Evolutionary conservation across 129 eudicot species (phyloP), one percentile per base, ranked within the genome.

Genomic region (Escallonia herrerae): DNA sequence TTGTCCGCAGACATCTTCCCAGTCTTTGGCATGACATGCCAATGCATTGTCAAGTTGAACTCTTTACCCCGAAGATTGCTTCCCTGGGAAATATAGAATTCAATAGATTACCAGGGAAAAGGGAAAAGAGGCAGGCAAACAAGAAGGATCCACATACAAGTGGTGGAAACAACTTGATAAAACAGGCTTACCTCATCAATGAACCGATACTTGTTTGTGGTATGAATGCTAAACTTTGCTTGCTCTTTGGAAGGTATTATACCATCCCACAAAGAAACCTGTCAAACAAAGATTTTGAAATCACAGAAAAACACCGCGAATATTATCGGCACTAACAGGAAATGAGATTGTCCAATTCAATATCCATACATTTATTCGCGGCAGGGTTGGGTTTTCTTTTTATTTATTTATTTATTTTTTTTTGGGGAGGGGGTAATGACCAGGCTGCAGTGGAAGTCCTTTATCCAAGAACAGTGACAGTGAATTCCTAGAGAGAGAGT

Each of bases 1-100:
- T 91, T 88, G 84, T 85, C 95, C 4, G 89, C 82, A 71, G 83
- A 85, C 98, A 91, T 91, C 82, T 85, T 91, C 44, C 98, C 98
- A 8, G 96, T 91, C 82, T 88, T 91, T 7, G 98, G 98, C 98
- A 91, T 91, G 54, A 91, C 91, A 54, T 91, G 98, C 98, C 98
- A 91, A 47, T 88, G 96, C 82, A 91, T 73, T 5, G 96, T 88
- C 78, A 91, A 71, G 76, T 91, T 91, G 47, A 81, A 85, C 42
- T 83, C 89, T 79, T 72, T 88, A 14, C 95, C 98, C 42, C 89
- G 77, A 45, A 91, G 91, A 67, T 83, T 91, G 84, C 87, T 88
- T 69, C 98, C 98, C 98, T 91, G 4, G 47, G 49, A 45, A 45
- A 8, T 5, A 8, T 5, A 45, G 49, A 8, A 8, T 5, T 5